phyloP scores from a whole-genome alignment of 2,329 filamentous ascomycete genomes.

The Bipolaris victoriae region DNA sequence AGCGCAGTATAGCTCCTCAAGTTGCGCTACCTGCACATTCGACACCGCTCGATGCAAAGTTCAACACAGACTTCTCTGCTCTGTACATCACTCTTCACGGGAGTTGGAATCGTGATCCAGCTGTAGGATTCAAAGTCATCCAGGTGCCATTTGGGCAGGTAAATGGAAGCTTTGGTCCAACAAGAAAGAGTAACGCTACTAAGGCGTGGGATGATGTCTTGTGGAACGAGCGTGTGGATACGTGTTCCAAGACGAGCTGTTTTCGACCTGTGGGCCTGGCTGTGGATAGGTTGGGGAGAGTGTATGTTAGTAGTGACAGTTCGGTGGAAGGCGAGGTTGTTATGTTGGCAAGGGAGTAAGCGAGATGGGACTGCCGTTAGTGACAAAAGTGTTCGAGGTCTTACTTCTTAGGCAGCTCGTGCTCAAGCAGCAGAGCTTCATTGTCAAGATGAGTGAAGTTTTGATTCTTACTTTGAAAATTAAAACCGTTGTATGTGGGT shows the following conservation, averaged over 20 bases:
- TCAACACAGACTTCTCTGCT: constrained; percentile 30
- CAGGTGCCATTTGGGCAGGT: constrained; percentile 28
- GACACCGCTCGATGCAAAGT: constrained; percentile 37
- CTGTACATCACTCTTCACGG: constrained; percentile 41
- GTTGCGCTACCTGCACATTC: constrained; percentile 35
- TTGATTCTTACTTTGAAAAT: too few relatives aligned
- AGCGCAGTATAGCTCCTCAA: constrained; percentile 22
- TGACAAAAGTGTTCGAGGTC: too few relatives aligned
- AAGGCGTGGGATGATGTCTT: constrained; percentile 32
- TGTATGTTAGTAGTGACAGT: constrained; percentile 42
- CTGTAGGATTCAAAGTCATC: constrained; percentile 36
- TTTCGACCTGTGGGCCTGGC: constrained; percentile 40
- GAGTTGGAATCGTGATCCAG: constrained; percentile 33
- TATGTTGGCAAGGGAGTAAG: constrained; percentile 28
- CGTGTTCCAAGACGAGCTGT: constrained; percentile 38
- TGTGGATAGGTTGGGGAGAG: constrained; percentile 29
- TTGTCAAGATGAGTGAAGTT: too few relatives aligned
- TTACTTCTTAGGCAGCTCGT: too few relatives aligned
- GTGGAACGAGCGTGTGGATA: constrained; percentile 29
- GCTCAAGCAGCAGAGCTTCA: too few relatives aligned
- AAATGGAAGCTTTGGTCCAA: constrained; percentile 20
- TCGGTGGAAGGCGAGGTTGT: constrained; percentile 36
- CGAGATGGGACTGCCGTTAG: neutral
- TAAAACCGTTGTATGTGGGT: too few relatives aligned
- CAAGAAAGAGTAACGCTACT: constrained; percentile 14